phyloP scores from a whole-genome alignment of 805 yeast genomes.

The Monosporozyma aerobia region DNA sequence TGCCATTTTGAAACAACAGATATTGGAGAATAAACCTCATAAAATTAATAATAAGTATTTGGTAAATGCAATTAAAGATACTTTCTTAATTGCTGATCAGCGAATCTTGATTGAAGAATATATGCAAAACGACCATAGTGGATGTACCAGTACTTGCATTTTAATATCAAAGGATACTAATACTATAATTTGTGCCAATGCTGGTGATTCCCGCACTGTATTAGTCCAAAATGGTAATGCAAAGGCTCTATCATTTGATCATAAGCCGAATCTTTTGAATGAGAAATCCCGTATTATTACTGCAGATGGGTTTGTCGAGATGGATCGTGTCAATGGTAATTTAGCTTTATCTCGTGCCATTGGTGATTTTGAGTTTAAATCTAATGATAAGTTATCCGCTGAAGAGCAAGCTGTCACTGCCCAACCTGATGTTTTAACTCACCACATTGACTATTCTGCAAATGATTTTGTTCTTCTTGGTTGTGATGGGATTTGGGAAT shows the following conservation, averaged over 20 bases:
- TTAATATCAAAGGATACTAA: conserved; percentile 45
- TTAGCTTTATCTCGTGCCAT: conserved; percentile 90
- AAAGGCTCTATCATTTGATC: conserved; percentile 75
- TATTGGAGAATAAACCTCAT: conserved; percentile 5
- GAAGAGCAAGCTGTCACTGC: conserved; percentile 96
- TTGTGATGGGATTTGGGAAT: conserved; percentile 99
- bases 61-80: conserved; percentile 39
- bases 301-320: conserved; percentile 97
- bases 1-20: conserved; percentile 52
- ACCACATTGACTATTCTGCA: conserved; percentile 45
- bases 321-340: conserved; percentile 94
- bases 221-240: conserved; percentile 75
- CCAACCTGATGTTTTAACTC: conserved; percentile 82
- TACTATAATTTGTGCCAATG: conserved; percentile 69
- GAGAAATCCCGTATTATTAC: conserved; percentile 84
- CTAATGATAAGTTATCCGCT: conserved; percentile 67
- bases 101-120: conserved; percentile 61
- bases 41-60: background rate
- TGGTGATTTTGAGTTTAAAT: conserved; percentile 68
- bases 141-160: conserved; percentile 93
- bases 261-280: conserved; percentile 90
- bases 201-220: conserved; percentile 94
- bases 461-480: conserved; percentile 92
- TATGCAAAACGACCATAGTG: conserved; percentile 74
- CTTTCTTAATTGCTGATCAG: conserved; percentile 75